Base-by-base conservation (phyloP, 2,329 filamentous ascomycete species). In the Hortaea werneckii region DNA sequence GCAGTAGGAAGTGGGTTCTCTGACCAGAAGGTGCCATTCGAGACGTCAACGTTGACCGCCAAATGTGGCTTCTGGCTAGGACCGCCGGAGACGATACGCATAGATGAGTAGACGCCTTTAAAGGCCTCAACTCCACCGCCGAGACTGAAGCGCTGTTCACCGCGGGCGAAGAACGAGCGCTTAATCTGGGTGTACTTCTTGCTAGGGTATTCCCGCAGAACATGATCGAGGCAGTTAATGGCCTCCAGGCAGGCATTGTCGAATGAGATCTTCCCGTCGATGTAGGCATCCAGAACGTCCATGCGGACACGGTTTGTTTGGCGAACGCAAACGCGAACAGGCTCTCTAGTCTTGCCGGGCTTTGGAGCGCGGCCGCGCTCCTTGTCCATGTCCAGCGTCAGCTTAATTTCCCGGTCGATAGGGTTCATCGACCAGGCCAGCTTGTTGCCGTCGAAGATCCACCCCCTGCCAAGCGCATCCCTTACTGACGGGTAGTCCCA, bases 221-320 rank as follows among this genome's bases (percentile, higher is more conserved):
- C 71, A 60, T 98, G 92, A 52, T 98, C 92, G 4, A 95, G 71
- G 59, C 95, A 95, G 61, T 85, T 95, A 64, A 96, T 78, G 10
- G 85, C 82, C 58, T 92, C 85, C 6, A 90, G 74, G 13, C 90
- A 80, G 13, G 74, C 68, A 34, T 77, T 78, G 58, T 83, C 77
- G 63, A 84, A 84, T 1, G 72, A 65, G 13, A 75, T 69, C 48
- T 75, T 68, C 41, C 79, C 74, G 1, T 71, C 58, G 2, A 94
- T 70, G 60, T 90, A 95, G 0, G 72, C 70, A 3, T 75, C 67
- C 0, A 96, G 73, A 0, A 76, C 71, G 3, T 73, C 66, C 43
- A 96, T 75, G 38, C 84, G 76, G 20, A 98, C 77, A 1, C 67
- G 67, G n/a, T 78, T 82, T 0, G 84, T 84, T 50, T 73, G 73